Conservation (phyloP, 2,329 filamentous ascomycete species). For the Nannizzia gypsea region DNA sequence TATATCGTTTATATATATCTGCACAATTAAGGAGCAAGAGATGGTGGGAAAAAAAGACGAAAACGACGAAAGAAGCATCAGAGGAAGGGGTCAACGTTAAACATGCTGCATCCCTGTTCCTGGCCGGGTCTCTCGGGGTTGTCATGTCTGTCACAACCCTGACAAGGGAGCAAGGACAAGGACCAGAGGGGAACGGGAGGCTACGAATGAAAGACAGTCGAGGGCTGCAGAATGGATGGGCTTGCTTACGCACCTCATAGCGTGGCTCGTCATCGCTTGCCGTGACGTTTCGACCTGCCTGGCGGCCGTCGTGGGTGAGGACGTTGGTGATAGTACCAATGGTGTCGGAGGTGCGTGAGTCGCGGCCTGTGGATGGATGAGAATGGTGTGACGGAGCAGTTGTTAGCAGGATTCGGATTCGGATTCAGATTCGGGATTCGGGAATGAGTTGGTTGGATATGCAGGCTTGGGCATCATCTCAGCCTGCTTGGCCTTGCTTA, state of each 20-base stretch:
- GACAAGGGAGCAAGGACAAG: neutral
- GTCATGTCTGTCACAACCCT: neutral
- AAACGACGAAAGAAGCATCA: too few species aligned
- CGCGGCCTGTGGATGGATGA: neutral
- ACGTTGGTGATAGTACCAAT: neutral
- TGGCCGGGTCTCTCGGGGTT: neutral
- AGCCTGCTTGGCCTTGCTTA: neutral
- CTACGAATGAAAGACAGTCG: neutral
- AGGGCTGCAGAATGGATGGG: neutral
- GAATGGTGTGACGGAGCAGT: too few species aligned
- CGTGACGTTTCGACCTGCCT: neutral
- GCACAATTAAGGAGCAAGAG: neutral
- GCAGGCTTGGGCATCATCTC: neutral
- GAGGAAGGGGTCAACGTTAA: neutral
- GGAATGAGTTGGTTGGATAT: neutral
- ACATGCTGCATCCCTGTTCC: neutral
- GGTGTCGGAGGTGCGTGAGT: neutral
- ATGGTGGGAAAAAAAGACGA: neutral
- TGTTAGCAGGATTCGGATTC: too few species aligned
- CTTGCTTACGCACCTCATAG: neutral
- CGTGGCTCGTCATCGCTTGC: neutral
- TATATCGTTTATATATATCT: too few species aligned
- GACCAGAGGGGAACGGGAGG: neutral
- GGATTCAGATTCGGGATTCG: too few species aligned
- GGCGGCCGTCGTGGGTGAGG: neutral